phyloP scores from a whole-genome alignment of 192 early-diverging fungal species.

The Linnemannia exigua region DNA sequence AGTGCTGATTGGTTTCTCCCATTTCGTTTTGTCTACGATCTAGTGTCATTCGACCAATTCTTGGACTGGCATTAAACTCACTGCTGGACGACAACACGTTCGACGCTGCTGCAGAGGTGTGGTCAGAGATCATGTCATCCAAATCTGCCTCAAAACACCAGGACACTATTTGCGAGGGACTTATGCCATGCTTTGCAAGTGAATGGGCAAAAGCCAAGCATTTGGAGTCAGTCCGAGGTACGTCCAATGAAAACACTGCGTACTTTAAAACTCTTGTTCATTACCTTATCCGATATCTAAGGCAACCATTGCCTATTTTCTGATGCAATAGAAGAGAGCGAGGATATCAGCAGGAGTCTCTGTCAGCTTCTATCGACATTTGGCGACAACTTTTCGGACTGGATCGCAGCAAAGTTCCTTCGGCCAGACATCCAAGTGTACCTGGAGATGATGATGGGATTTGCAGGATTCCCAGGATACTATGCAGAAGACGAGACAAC shows the following conservation, averaged over 20 bases:
- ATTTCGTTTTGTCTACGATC: not conserved
- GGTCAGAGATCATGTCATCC: slow-evolving; percentile 66
- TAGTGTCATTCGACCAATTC: slow-evolving; percentile 58
- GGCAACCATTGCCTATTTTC: not conserved
- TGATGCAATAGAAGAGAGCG: slow-evolving; percentile 46
- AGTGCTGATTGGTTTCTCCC: not conserved
- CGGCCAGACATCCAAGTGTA: slow-evolving; percentile 59
- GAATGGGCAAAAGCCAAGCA: slow-evolving; percentile 61
- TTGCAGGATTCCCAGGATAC: slow-evolving; percentile 79
- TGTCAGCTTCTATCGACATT: slow-evolving; percentile 67
- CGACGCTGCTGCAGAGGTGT: slow-evolving; percentile 66
- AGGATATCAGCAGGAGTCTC: slow-evolving; percentile 64
- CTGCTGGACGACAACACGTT: slow-evolving; percentile 59
- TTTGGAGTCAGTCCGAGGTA: slow-evolving; percentile 59
- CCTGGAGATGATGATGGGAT: slow-evolving; percentile 71
- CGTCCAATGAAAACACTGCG: not conserved
- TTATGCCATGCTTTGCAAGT: slow-evolving; percentile 64
- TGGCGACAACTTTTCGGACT: slow-evolving; percentile 71
- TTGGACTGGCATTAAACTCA: slow-evolving; percentile 58
- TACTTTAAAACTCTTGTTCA: not conserved
- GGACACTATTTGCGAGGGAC: slow-evolving; percentile 57
- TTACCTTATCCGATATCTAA: too few species aligned
- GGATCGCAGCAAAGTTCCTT: slow-evolving; percentile 60
- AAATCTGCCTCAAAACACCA: slow-evolving; percentile 52
- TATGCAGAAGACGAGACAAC: slow-evolving; percentile 77